Evolutionary conservation across 2,329 filamentous ascomycete species (phyloP).

Genomic region (Xylariaceae sp.): DNA sequence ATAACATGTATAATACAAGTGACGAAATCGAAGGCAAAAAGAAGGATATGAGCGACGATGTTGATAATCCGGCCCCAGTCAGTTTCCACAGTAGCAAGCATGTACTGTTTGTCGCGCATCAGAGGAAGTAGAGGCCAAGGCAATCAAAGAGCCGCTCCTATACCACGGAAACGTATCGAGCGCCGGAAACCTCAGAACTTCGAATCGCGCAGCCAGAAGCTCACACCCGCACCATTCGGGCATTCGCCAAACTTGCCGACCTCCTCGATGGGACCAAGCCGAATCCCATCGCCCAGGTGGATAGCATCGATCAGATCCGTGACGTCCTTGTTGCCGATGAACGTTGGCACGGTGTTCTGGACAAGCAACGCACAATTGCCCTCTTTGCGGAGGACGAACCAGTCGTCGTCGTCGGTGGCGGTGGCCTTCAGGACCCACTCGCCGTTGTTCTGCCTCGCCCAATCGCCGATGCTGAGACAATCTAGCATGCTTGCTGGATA

Average conservation of each 20-base stretch:
- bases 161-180: background rate
- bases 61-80: background rate
- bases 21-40: background rate
- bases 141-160: background rate
- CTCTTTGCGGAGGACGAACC: constrained; percentile 11
- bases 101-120: background rate
- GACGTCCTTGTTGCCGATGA: constrained; percentile 20
- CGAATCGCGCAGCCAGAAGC: constrained; percentile 21
- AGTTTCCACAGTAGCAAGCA: no score
- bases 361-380: constrained; percentile 17
- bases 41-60: background rate
- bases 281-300: constrained; percentile 1
- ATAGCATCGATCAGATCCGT: constrained; percentile 15
- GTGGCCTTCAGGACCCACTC: constrained; percentile 14
- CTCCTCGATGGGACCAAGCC: constrained; percentile 13
- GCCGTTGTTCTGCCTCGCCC: constrained; percentile 17
- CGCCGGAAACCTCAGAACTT: background rate
- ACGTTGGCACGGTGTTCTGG: constrained; percentile 14
- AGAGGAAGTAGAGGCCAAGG: background rate
- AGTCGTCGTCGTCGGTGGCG: constrained; percentile 8
- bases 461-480: constrained; percentile 17
- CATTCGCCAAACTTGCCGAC: constrained; percentile 13
- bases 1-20: no score
- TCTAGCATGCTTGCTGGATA: constrained; percentile 14
- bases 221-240: constrained; percentile 7